Conservation (phyloP, 2,329 filamentous ascomycete species). For the Colletotrichum scovillei region DNA sequence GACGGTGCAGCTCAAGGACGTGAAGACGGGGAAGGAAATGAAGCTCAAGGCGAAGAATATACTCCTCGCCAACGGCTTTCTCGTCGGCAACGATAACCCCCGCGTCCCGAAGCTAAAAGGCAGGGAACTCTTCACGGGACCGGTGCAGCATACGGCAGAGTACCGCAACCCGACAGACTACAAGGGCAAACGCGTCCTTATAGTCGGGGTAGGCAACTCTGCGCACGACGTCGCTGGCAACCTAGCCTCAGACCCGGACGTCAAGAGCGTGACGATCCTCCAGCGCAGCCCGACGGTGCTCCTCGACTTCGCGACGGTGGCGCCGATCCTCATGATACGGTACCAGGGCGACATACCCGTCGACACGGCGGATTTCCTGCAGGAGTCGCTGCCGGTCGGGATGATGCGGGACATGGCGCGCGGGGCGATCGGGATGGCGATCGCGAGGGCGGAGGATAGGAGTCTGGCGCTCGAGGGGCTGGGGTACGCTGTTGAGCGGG, state of each 20-base stretch:
- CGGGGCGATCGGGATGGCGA: conserved; percentile 51
- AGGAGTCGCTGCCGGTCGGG: conserved; percentile 56
- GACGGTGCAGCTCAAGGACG: background rate
- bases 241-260: conserved; percentile 56
- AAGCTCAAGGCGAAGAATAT: conserved; percentile 52
- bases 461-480: conserved; percentile 56
- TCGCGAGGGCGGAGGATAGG: conserved; percentile 50
- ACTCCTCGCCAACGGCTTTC: conserved; percentile 58
- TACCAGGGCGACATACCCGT: conserved; percentile 52
- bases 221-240: conserved; percentile 63
- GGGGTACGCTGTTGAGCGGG: conserved; percentile 49
- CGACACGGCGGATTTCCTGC: conserved; percentile 61
- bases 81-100: conserved; percentile 43
- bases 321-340: conserved; percentile 51
- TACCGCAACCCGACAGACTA: conserved; percentile 49
- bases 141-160: conserved; percentile 54
- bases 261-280: conserved; percentile 60
- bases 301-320: conserved; percentile 52
- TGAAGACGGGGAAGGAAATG: conserved; percentile 12
- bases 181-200: conserved; percentile 53
- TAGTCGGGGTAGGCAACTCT: conserved; percentile 61
- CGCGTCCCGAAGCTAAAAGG: conserved; percentile 52
- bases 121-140: conserved; percentile 53
- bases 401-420: conserved; percentile 58
- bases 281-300: conserved; percentile 64